A percentile compares a stretch with the other conserved stretches of the same genome.
Conservation (phyloP, 75 land plant genomes). For the Azolla pinnata region DNA sequence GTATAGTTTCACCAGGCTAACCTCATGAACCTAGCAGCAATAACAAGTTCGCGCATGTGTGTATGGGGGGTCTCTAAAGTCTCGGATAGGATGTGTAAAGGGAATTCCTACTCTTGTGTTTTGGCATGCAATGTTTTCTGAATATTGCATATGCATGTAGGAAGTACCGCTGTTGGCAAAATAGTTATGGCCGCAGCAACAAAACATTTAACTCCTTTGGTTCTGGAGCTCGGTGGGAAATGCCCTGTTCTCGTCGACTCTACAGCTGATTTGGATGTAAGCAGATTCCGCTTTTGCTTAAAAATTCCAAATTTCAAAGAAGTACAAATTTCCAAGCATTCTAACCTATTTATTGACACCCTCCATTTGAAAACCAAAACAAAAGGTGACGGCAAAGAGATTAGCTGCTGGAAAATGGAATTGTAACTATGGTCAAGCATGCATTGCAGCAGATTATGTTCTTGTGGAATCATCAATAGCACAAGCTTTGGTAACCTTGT, state of each 20-base stretch:
- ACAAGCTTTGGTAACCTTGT: too few relatives aligned
- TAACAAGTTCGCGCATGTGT: too few relatives aligned
- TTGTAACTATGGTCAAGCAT: slow-evolving; percentile 65
- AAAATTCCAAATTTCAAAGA: neutral
- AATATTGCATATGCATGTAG: too few relatives aligned
- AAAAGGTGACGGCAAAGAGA: slow-evolving; percentile 47
- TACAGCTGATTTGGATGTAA: slow-evolving; percentile 30
- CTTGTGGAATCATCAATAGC: too few relatives aligned
- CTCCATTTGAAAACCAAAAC: neutral
- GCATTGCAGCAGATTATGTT: too few relatives aligned
- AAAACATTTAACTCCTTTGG: slow-evolving; percentile 61
- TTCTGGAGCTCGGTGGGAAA: slow-evolving; percentile 67
- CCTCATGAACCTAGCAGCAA: too few relatives aligned
- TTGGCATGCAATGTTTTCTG: too few relatives aligned
- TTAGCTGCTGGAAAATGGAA: slow-evolving; percentile 56
- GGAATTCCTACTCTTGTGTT: neutral
- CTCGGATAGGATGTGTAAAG: too few relatives aligned
- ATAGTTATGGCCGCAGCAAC: slow-evolving; percentile 63
- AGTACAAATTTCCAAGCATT: neutral
- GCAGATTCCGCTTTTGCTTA: neutral
- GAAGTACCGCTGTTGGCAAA: slow-evolving; percentile 40
- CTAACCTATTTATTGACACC: neutral
- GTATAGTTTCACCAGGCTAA: too few relatives aligned
- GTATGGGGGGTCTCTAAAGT: too few relatives aligned
- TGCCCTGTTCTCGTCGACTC: slow-evolving; percentile 53